phyloP scores from a whole-genome alignment of 495 filamentous ascomycete genomes.

The Aspergillus nanangensis region DNA sequence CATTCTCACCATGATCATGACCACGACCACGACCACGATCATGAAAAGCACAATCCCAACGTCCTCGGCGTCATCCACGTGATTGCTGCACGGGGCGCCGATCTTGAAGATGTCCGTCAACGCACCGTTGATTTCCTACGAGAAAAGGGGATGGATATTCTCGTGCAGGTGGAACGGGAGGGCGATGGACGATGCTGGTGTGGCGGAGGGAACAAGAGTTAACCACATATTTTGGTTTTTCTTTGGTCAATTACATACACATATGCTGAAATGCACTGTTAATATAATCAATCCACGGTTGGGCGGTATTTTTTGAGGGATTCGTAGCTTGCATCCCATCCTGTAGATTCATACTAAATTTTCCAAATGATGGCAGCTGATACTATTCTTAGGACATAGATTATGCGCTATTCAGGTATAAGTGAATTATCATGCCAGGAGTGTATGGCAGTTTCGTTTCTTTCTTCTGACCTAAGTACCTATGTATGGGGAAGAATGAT shows the following conservation, averaged over 20 bases:
- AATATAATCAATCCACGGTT: too few species aligned
- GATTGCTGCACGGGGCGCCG: conserved; percentile 61
- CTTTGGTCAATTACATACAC: neutral
- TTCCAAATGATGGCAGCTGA: too few species aligned
- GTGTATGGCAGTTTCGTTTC: too few species aligned
- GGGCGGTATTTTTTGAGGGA: too few species aligned
- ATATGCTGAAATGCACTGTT: neutral
- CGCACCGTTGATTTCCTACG: conserved; percentile 54
- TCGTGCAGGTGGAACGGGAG: conserved; percentile 73
- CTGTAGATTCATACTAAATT: too few species aligned
- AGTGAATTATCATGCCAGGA: too few species aligned
- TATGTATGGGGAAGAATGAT: too few species aligned
- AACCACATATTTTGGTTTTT: neutral
- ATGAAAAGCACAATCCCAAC: conserved; percentile 36
- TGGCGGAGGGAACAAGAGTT: conserved; percentile 39
- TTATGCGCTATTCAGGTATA: too few species aligned
- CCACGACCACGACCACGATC: conserved; percentile 19
- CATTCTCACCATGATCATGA: conserved; percentile 16
- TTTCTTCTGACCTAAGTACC: too few species aligned
- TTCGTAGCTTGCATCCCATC: too few species aligned
- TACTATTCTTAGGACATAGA: too few species aligned
- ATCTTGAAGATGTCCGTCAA: conserved; percentile 73
- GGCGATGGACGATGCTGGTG: conserved; percentile 81
- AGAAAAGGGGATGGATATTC: conserved; percentile 62
- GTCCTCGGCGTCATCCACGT: conserved; percentile 79